These are phyloP conservation scores for Lyophyllum decastes DNA, from an alignment of 768 basidiomycete genomes.

Conservation along the genomic window DNA sequence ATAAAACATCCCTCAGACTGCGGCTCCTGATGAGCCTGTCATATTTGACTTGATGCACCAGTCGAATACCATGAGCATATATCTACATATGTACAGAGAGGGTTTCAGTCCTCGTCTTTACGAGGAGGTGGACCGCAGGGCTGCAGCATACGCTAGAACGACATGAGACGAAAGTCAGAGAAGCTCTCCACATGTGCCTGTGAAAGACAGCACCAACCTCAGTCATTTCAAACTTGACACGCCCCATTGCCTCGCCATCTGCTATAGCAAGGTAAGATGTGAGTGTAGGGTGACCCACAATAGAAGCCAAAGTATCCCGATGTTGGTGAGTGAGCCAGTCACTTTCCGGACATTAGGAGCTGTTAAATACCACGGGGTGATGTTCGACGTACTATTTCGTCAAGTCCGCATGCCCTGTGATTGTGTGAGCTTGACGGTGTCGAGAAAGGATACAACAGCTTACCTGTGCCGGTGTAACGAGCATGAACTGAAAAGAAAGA, in stretches of 20 bases:
- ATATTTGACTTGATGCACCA: constrained; percentile 2
- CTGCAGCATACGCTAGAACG: constrained; percentile 84
- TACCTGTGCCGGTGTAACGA: constrained; percentile 93
- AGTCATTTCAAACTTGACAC: constrained; percentile 91
- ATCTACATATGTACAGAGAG: constrained; percentile 1
- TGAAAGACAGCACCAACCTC: constrained; percentile 59
- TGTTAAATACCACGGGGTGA: constrained; percentile 6
- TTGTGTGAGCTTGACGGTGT: constrained; percentile 8
- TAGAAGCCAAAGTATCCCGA: constrained; percentile 91
- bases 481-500: constrained; percentile 71
- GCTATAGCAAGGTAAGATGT: constrained; percentile 89
- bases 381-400: constrained; percentile 81
- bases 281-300: constrained; percentile 88
- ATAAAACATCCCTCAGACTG: background rate
- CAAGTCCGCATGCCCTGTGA: constrained; percentile 88
- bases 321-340: constrained; percentile 99
- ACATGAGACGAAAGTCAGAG: constrained; percentile 1
- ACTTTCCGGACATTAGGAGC: constrained; percentile 42
- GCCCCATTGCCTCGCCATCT: constrained; percentile 89
- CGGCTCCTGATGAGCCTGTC: constrained; percentile 10
- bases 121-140: constrained; percentile 91
- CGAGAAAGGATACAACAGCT: constrained; percentile 21
- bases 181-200: constrained; percentile 6
- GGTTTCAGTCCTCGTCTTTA: constrained; percentile 75
- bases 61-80: constrained; percentile 5